A percentile compares a stretch with the other conserved stretches of the same genome.
Conservation (phyloP, 768 basidiomycete genomes). For the Xanthoconium stramineum region DNA sequence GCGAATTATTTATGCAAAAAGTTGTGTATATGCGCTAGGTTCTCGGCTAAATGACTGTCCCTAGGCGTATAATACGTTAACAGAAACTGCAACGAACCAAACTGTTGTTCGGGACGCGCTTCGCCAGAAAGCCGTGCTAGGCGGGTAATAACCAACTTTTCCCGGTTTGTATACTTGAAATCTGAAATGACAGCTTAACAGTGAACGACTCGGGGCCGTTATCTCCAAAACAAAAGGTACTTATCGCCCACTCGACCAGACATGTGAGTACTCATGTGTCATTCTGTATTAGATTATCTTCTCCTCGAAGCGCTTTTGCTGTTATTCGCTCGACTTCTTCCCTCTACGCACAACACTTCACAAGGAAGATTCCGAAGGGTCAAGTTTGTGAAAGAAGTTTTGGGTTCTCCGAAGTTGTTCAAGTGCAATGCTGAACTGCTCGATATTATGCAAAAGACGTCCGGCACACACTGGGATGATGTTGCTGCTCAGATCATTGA, state of each 20-base stretch:
- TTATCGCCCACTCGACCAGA: neutral
- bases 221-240: slow-evolving; percentile 49
- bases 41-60: slow-evolving; percentile 13
- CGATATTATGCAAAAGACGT: slow-evolving; percentile 39
- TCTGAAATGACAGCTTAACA: slow-evolving; percentile 18
- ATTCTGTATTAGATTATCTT: slow-evolving; percentile 44
- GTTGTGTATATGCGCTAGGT: slow-evolving; percentile 29
- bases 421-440: slow-evolving; percentile 38
- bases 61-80: slow-evolving; percentile 54
- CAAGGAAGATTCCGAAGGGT: slow-evolving; percentile 37
- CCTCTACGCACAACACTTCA: slow-evolving; percentile 37
- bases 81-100: slow-evolving; percentile 43
- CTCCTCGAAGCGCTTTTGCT: slow-evolving; percentile 55
- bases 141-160: slow-evolving; percentile 40
- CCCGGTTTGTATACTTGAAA: neutral
- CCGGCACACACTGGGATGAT: slow-evolving; percentile 51
- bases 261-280: neutral
- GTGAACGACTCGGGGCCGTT: slow-evolving; percentile 45
- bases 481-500: slow-evolving; percentile 47
- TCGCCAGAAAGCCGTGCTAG: slow-evolving; percentile 41
- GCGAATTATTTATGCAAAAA: slow-evolving; percentile 8
- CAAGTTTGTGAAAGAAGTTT: slow-evolving; percentile 51
- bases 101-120: slow-evolving; percentile 44
- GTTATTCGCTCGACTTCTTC: slow-evolving; percentile 54
- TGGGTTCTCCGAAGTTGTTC: slow-evolving; percentile 38